Conservation (phyloP, 1,284 basidiomycete genomes). For the Leucoagaricus sp. region DNA sequence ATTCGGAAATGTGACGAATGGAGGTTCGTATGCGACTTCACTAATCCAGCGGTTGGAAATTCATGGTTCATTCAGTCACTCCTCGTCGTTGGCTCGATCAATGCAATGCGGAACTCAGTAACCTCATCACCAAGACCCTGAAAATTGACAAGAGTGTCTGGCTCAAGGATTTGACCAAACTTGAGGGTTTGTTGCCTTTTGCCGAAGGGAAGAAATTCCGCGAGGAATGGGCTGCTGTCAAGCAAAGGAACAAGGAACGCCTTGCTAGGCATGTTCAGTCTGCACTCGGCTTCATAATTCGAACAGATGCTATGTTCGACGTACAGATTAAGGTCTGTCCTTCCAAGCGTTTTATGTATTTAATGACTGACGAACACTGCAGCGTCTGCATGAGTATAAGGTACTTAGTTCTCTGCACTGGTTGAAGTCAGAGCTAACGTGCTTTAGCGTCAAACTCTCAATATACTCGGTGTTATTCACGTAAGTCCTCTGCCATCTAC, state of each 20-base stretch:
- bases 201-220: slow-evolving; percentile 76
- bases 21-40: slow-evolving; percentile 50
- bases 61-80: slow-evolving; percentile 58
- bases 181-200: slow-evolving; percentile 68
- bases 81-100: slow-evolving; percentile 89
- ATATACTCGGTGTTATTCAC: slow-evolving; percentile 85
- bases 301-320: slow-evolving; percentile 86
- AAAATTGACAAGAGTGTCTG: slow-evolving; percentile 73
- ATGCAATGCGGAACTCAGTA: slow-evolving; percentile 86
- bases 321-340: slow-evolving; percentile 87
- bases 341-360: not conserved
- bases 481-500: slow-evolving; percentile 42
- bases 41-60: not conserved
- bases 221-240: slow-evolving; percentile 79
- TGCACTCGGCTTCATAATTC: slow-evolving; percentile 74
- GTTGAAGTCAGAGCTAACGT: slow-evolving; percentile 4
- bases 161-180: slow-evolving; percentile 77
- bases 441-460: slow-evolving; percentile 76
- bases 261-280: slow-evolving; percentile 77
- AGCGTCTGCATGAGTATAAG: slow-evolving; percentile 90
- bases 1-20: slow-evolving; percentile 85
- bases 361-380: slow-evolving; percentile 4
- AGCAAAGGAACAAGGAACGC: slow-evolving; percentile 85
- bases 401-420: slow-evolving; percentile 32
- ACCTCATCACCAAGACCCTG: slow-evolving; percentile 82